Base-by-base conservation (phyloP, 2,329 filamentous ascomycete genomes). In the Verticillium alfalfae region DNA sequence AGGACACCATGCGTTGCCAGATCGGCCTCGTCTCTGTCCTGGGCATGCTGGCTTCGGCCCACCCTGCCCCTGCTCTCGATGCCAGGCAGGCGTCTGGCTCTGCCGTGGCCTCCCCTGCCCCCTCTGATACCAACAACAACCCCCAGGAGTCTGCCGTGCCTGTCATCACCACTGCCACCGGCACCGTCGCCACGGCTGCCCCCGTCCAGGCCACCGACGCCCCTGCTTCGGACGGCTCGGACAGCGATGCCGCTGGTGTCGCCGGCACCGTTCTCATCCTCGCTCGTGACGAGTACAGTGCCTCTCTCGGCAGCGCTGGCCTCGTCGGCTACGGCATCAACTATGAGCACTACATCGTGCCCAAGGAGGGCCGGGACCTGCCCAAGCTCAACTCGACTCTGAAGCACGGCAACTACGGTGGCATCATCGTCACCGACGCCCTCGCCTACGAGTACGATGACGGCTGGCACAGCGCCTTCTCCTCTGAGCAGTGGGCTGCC, bases 241-340 rank as follows among this genome's bases (percentile, higher is more conserved):
- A 52, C 45, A 52, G 45, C 18, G 9, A 52, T 4, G 45, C 45
- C 9, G 45, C n/a, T 12, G 45, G 45, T 18, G 45, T 52, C 9
- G 45, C n/a, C 9, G 45, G 45, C 45, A 52, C n/a, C 8, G 78
- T 87, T 61, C 74, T 88, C 55, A 75, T 88, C 57, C 76, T 88
- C 65, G 84, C 83, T 49, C 77, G 79, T 65, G 83, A 87, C 68
- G 66, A 76, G 41, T 72, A 74, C 31, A 77, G 81, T 2, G 81
- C 81, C 9, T 73, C 72, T 18, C 79, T 79, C 34, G 81, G 80
- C 13, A 79, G 77, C 39, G 79, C 79, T 13, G 85, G 84, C 31
- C 77, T 88, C 9, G 81, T 84, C 67, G 84, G 78, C 62, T 88
- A 88, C 67, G 85, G 84, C 37, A 87, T 88, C 64, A 83, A 84